Evolutionary conservation across 2,329 filamentous ascomycete species (phyloP), one percentile per base, ranked within the genome.

Genomic region (Davidsoniella australis): DNA sequence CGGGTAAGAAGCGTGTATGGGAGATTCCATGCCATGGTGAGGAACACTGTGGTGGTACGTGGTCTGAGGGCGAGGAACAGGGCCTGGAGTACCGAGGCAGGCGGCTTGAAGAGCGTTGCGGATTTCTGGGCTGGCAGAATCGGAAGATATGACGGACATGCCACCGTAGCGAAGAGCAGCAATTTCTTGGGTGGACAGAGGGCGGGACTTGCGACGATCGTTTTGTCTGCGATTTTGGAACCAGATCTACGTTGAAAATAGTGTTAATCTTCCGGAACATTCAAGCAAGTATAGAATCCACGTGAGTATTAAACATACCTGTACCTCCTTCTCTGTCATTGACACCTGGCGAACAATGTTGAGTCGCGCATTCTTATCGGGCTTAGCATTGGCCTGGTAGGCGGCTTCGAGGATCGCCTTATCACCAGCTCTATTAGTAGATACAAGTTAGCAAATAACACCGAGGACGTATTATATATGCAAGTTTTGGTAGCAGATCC

Each of bases 201-300:
- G 87, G 57, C 85, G 82, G 49, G 85, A 86, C 68, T 89, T 93
- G 56, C 89, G 78, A 58, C 89, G 77, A 62, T 93, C 85, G 64
- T 93, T 94, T 64, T 96, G 89, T 56, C 89, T 76, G 60, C 87
- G 78, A 60, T 95, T 95, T 61, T 95, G 89, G 66, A 95, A 95
- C 89, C 89, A 96, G 58, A 95, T 94, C 89, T 95, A 52, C n/a
- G 36, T 40, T 9, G 37, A 20, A 45, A 42, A 17, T 41, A 9
- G 16, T 33, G 41, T 50, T 36, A 50, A 23, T 20, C 18, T 23
- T 38, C n/a, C 17, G 18, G 14, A 43, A 29, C 17, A 23, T 23
- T 24, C 26, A n/a, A 40, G n/a, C 4, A 12, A 16, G 10, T 7
- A n/a, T 20, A 39, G 17, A 39, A 47, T 12, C 20, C 23, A 10